Percentiles rank a stretch among this genome's conserved stretches.
Evolutionary conservation across 2,329 filamentous ascomycete species (phyloP).

Genomic region (Tolypocladium sp.): DNA sequence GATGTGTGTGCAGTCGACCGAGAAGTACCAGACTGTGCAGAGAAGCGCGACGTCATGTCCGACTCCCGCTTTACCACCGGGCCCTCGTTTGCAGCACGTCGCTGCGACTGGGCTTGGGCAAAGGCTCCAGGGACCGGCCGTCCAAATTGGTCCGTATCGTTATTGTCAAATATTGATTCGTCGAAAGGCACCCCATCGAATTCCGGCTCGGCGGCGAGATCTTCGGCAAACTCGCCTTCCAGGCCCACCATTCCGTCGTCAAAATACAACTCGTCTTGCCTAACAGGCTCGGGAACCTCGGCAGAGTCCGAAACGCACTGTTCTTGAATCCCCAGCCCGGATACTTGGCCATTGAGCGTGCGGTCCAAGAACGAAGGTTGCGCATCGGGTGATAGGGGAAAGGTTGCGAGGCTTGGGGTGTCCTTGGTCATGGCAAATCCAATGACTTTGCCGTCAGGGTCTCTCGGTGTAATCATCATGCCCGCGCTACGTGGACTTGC

Average conservation of each 20-base stretch:
- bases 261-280: slow-evolving; percentile 60
- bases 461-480: slow-evolving; percentile 43
- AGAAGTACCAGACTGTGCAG: slow-evolving; percentile 30
- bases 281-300: slow-evolving; percentile 4
- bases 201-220: slow-evolving; percentile 28
- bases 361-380: not conserved
- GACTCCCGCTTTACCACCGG: slow-evolving; percentile 32
- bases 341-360: slow-evolving; percentile 8
- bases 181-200: slow-evolving; percentile 54
- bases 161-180: slow-evolving; percentile 63
- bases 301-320: slow-evolving; percentile 12
- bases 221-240: slow-evolving; percentile 35
- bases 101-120: slow-evolving; percentile 39
- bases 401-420: slow-evolving; percentile 17
- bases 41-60: slow-evolving; percentile 35
- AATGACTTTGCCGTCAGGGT: slow-evolving; percentile 44
- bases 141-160: slow-evolving; percentile 55
- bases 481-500: slow-evolving; percentile 39
- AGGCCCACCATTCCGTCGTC: slow-evolving; percentile 51
- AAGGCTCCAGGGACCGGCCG: slow-evolving; percentile 51
- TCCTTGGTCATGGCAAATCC: slow-evolving; percentile 47
- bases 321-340: slow-evolving; percentile 36
- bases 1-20: slow-evolving; percentile 47
- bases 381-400: slow-evolving; percentile 4
- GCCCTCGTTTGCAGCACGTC: slow-evolving; percentile 21